A percentile compares a stretch with the other conserved stretches of the same genome.
Evolutionary conservation across 108 stramenopile genomes (phyloP).

Genomic region (Mediolabrus comicus): DNA sequence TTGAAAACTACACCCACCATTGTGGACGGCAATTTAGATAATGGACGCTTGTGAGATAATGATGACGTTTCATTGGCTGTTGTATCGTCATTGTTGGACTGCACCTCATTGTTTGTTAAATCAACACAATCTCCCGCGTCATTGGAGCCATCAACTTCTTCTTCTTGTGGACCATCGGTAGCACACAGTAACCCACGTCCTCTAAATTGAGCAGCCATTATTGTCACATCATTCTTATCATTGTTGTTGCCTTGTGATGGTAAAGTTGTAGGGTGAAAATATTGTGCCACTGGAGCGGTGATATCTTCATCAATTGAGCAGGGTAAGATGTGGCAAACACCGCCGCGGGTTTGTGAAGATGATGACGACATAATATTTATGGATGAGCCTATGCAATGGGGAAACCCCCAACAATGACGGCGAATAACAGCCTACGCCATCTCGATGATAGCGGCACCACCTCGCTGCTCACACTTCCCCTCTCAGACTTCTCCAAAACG

Average conservation of each 20-base stretch:
- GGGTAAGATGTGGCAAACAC: conserved; percentile 40
- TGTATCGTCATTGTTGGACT: background rate
- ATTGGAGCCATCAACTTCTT: background rate
- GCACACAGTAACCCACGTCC: conserved; percentile 42
- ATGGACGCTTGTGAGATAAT: background rate
- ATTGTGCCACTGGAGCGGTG: conserved; percentile 30
- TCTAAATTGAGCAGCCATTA: conserved; percentile 45
- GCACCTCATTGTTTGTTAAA: background rate
- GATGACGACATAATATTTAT: background rate
- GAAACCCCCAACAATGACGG: too few relatives aligned
- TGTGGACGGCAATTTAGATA: conserved; percentile 17
- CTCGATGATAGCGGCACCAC: conserved; percentile 17
- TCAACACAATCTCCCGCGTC: background rate
- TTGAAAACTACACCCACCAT: conserved; percentile 23
- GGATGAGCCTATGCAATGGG: too few relatives aligned
- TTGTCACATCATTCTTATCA: background rate
- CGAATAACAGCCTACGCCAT: conserved; percentile 9
- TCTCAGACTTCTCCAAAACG: conserved; percentile 28
- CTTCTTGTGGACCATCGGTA: conserved; percentile 16
- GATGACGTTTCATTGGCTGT: background rate
- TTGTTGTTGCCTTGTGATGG: background rate
- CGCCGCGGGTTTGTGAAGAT: background rate
- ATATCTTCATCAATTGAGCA: conserved; percentile 38
- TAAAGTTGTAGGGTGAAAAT: conserved; percentile 38
- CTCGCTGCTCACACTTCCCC: conserved; percentile 36